These are phyloP conservation scores for Chaetomium globosum DNA, from an alignment of 2,329 filamentous ascomycete species.

Conservation along the genomic window DNA sequence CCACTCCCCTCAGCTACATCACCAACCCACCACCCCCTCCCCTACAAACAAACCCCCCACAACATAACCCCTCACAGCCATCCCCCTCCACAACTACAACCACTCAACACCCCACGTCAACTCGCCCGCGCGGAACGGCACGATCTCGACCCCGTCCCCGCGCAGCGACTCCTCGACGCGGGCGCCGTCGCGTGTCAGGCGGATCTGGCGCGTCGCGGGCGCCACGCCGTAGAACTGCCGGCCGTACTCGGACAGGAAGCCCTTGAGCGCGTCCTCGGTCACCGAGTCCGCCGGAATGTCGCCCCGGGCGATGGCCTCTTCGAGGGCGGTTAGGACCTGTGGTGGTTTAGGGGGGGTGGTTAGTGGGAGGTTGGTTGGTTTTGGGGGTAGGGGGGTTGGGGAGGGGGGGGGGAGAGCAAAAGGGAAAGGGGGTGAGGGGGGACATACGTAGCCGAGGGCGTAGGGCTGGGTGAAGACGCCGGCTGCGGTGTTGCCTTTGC, in stretches of 20 bases:
- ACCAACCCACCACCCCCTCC: background rate
- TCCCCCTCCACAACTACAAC: slow-evolving; percentile 37
- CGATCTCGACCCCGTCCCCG: slow-evolving; percentile 61
- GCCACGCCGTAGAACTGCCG: slow-evolving; percentile 59
- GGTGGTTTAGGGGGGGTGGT: slow-evolving; percentile 46
- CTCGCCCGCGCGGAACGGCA: slow-evolving; percentile 67
- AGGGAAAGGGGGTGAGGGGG: background rate
- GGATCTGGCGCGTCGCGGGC: slow-evolving; percentile 57
- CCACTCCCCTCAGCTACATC: background rate
- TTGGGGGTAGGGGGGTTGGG: slow-evolving; percentile 1
- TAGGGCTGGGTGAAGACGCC: slow-evolving; percentile 81
- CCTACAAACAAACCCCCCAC: background rate
- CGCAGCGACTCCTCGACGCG: slow-evolving; percentile 58
- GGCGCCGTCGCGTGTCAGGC: slow-evolving; percentile 58
- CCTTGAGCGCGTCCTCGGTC: slow-evolving; percentile 56
- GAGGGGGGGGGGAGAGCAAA: background rate
- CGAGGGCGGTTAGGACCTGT: slow-evolving; percentile 64
- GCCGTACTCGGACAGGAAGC: slow-evolving; percentile 58
- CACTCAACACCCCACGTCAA: slow-evolving; percentile 59
- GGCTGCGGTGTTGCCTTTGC: slow-evolving; percentile 62
- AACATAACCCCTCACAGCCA: too few species aligned
- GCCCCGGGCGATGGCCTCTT: slow-evolving; percentile 61
- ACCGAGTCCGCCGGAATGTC: slow-evolving; percentile 54
- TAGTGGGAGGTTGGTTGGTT: background rate
- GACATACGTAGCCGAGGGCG: slow-evolving; percentile 49